Percentiles rank a stretch among this genome's conserved stretches.
Evolutionary conservation across 116 monocot species (phyloP).

Genomic region (Posidonia oceanica): DNA sequence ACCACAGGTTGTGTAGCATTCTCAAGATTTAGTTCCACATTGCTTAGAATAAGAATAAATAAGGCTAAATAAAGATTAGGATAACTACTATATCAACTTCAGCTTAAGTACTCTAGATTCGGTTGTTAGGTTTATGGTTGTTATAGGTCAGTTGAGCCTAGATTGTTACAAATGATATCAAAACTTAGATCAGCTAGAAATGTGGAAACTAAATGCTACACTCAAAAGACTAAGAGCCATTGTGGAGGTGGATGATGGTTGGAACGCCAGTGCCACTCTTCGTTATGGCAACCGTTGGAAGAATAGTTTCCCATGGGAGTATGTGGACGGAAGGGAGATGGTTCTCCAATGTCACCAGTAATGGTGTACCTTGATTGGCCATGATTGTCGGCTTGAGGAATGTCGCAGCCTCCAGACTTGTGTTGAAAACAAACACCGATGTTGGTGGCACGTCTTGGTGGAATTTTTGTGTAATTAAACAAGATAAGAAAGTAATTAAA

Average conservation of each 20-base stretch:
- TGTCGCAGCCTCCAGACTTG: slow-evolving; percentile 23
- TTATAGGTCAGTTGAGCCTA: slow-evolving; percentile 27
- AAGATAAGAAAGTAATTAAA: not conserved
- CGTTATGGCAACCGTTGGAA: slow-evolving; percentile 23
- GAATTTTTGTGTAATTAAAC: slow-evolving; percentile 33
- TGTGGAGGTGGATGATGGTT: slow-evolving; percentile 70
- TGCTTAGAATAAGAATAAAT: too few species aligned
- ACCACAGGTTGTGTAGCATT: too few species aligned
- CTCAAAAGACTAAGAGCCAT: slow-evolving; percentile 32
- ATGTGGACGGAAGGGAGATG: slow-evolving; percentile 49
- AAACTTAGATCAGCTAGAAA: too few species aligned
- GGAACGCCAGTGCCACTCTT: slow-evolving; percentile 35
- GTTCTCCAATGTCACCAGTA: slow-evolving; percentile 53
- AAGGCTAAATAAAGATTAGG: too few species aligned
- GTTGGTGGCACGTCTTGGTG: slow-evolving; percentile 60
- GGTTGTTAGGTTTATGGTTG: slow-evolving; percentile 19
- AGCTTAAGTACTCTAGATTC: too few species aligned
- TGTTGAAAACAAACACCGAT: slow-evolving; percentile 53
- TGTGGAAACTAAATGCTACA: too few species aligned
- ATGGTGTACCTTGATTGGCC: slow-evolving; percentile 35
- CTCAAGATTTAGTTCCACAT: too few species aligned
- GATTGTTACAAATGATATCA: slow-evolving; percentile 8
- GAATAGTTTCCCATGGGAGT: slow-evolving; percentile 52
- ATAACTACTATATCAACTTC: too few species aligned
- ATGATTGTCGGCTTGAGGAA: slow-evolving; percentile 71